Conservation (phyloP, 2,329 filamentous ascomycete species). For the Phoma herbarum region DNA sequence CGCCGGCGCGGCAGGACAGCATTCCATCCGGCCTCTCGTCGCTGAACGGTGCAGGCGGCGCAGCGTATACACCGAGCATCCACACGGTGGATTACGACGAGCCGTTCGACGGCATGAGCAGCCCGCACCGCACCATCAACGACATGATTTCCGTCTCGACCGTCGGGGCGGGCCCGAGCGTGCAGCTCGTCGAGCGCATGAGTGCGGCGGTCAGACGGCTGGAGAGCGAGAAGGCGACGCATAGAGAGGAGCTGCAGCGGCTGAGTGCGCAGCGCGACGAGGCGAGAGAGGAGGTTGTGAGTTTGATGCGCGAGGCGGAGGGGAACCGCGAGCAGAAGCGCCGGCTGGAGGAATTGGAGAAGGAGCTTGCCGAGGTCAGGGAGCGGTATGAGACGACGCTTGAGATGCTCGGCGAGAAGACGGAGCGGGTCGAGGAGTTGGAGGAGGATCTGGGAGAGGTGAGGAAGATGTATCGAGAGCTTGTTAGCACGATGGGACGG, state of each 20-base stretch:
- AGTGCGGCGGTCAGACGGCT: constrained; percentile 89
- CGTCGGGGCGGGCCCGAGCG: constrained; percentile 86
- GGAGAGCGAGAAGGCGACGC: constrained; percentile 88
- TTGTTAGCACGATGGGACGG: constrained; percentile 78
- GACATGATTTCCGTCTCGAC: constrained; percentile 92
- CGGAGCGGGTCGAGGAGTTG: constrained; percentile 91
- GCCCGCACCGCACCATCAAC: constrained; percentile 69
- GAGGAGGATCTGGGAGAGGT: constrained; percentile 88
- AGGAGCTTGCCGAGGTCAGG: constrained; percentile 73
- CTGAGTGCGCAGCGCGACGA: constrained; percentile 89
- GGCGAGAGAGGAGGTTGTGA: constrained; percentile 88
- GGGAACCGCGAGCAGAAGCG: constrained; percentile 68
- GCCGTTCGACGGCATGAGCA: constrained; percentile 64
- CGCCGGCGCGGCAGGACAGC: constrained; percentile 48
- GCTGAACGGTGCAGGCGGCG: constrained; percentile 43
- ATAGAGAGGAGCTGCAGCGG: constrained; percentile 83
- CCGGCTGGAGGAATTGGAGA: constrained; percentile 71
- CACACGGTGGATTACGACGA: constrained; percentile 58
- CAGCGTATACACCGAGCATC: constrained; percentile 58
- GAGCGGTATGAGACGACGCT: constrained; percentile 87
- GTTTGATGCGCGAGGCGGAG: constrained; percentile 87
- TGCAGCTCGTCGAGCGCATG: constrained; percentile 96
- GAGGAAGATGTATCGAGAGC: constrained; percentile 94
- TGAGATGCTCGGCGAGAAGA: constrained; percentile 96
- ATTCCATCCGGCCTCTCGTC: constrained; percentile 43